These are phyloP conservation scores for Gymnopus androsaceus DNA, from an alignment of 1,284 basidiomycete genomes.

Conservation along the genomic window DNA sequence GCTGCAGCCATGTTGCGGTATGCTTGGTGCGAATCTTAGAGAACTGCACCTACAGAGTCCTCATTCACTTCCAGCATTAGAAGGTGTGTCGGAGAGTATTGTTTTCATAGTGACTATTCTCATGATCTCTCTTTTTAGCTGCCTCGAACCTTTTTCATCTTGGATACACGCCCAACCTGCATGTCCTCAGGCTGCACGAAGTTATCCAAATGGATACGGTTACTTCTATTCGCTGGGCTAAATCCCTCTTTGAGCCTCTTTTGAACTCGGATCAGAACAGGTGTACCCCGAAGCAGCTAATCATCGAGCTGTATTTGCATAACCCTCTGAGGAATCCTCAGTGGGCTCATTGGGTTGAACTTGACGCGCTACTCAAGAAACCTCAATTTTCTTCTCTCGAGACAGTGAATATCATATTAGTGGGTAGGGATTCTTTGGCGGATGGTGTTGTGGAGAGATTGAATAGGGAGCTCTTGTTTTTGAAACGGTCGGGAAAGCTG, in stretches of 20 bases:
- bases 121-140: neutral
- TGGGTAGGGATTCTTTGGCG: no score
- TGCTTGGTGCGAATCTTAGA: neutral
- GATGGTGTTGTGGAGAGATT: no score
- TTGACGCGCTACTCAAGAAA: neutral
- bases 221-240: slow-evolving; percentile 1
- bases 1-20: neutral
- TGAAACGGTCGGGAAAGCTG: no score
- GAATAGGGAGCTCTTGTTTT: no score
- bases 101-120: no score
- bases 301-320: neutral
- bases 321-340: no score
- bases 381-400: neutral
- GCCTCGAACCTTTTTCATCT: slow-evolving; percentile 6
- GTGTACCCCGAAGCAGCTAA: neutral
- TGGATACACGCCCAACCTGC: slow-evolving; percentile 1
- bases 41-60: slow-evolving; percentile 9
- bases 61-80: no score
- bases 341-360: slow-evolving; percentile 1
- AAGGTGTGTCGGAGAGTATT: neutral
- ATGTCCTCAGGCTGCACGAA: neutral
- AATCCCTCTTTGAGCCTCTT: neutral
- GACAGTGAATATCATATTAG: neutral
- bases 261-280: neutral
- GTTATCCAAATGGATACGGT: neutral